Base-by-base conservation (phyloP, 306 rosid species). In the Sphenostylis stenocarpa region DNA sequence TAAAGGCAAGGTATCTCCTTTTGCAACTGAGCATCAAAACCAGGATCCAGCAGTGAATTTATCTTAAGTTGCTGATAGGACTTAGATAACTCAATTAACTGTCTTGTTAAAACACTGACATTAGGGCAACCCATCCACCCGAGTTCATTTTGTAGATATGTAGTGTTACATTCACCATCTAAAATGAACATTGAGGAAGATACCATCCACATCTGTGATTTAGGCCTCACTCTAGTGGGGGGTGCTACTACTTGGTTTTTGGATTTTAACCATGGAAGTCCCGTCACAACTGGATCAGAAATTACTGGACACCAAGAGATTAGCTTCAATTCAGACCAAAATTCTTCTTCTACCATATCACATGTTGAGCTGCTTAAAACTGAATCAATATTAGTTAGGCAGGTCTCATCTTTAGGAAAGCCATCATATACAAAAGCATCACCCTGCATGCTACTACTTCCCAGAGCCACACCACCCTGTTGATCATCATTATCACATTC, bases 301-400 rank as follows among this genome's bases (percentile, higher is more conserved):
- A 85, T 84, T 80, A 94, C 85, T 15, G 96, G 95, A 82, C 98
- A 94, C 98, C 98, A 94, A 82, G 93, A 84, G 73, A 92, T 89
- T 64, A 79, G 77, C 81, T 86, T 90, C 82, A 94, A 81, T 86
- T 94, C 86, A 76, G 95, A 90, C 98, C 98, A 94, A 85, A 92
- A 94, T 45, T 87, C 91, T 80, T 90, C 98, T 79, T 94, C 95
- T 7, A 63, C 80, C 79, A 77, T 87, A 82, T 88, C 95, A 84
- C 72, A 83, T 86, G 73, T 12, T 44, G 73, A 47, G 80, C 70
- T 69, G 70, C 88, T 86, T 20, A 87, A 60, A 72, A 86, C 81
- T 68, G 77, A 85, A 84, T 73, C 77, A 73, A 84, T 56, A 36
- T 79, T 89, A 19, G 64, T 20, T 19, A 62, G 70, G 74, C 58